Percentiles rank a stretch among this genome's conserved stretches.
Evolutionary conservation across 1,284 basidiomycete species (phyloP).

Genomic region (Mycena citricolor): DNA sequence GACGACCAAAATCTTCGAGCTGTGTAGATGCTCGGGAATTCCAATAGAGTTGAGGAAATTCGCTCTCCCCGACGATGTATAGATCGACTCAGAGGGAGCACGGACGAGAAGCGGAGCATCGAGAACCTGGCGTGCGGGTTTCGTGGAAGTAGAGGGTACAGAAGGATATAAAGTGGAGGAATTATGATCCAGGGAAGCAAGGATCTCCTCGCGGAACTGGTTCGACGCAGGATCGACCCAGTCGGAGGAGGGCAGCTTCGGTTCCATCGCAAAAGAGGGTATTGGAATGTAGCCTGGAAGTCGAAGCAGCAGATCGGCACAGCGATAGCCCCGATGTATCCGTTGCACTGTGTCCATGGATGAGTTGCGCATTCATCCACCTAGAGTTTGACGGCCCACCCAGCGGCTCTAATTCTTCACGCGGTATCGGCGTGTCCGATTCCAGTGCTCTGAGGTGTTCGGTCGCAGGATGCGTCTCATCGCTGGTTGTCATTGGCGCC

Average conservation of each 20-base stretch:
- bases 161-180: constrained; percentile 32
- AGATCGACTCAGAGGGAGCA: constrained; percentile 43
- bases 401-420: constrained; percentile 51
- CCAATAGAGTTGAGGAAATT: constrained; percentile 56
- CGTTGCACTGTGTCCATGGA: constrained; percentile 53
- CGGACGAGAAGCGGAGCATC: constrained; percentile 69
- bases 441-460: constrained; percentile 29
- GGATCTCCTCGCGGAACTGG: constrained; percentile 41
- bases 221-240: constrained; percentile 58
- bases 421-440: constrained; percentile 54
- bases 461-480: constrained; percentile 16
- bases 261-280: constrained; percentile 58
- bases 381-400: too few relatives aligned
- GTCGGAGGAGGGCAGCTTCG: constrained; percentile 55
- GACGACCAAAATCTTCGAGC: constrained; percentile 66
- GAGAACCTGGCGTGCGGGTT: constrained; percentile 42
- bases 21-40: constrained; percentile 51
- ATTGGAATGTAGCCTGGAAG: constrained; percentile 75
- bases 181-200: constrained; percentile 23
- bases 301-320: constrained; percentile 67
- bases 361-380: too few relatives aligned
- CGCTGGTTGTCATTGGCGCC: constrained; percentile 24
- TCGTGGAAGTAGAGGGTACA: constrained; percentile 34
- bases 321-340: constrained; percentile 65
- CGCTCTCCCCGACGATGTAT: constrained; percentile 52